phyloP scores from a whole-genome alignment of 2,329 filamentous ascomycete genomes.

The Graphium sp. region DNA sequence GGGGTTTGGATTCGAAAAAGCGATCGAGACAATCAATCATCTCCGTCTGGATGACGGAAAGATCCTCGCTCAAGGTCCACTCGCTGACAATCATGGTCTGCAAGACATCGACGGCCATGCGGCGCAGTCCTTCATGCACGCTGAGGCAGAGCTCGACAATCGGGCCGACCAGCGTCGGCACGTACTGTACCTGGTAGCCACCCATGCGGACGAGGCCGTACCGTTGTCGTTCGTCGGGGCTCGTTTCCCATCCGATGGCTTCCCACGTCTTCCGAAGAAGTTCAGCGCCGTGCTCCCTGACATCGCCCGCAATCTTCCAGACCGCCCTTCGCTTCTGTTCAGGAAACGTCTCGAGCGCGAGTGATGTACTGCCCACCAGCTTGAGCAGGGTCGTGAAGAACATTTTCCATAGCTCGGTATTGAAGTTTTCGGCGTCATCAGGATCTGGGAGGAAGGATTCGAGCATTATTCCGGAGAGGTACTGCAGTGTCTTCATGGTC shows the following conservation, averaged over 20 bases:
- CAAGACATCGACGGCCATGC: constrained; percentile 80
- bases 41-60: constrained; percentile 83
- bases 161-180: constrained; percentile 76
- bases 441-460: constrained; percentile 74
- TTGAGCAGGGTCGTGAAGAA: constrained; percentile 84
- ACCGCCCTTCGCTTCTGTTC: constrained; percentile 93
- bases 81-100: constrained; percentile 98
- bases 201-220: constrained; percentile 77
- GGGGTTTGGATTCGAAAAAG: constrained; percentile 74
- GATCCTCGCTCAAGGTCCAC: constrained; percentile 87
- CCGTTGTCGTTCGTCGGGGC: constrained; percentile 55
- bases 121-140: constrained; percentile 78
- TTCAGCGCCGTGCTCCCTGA: constrained; percentile 79
- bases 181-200: constrained; percentile 96
- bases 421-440: constrained; percentile 82
- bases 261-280: constrained; percentile 79
- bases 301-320: constrained; percentile 97
- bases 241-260: constrained; percentile 91
- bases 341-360: constrained; percentile 88
- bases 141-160: constrained; percentile 91
- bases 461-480: constrained; percentile 64
- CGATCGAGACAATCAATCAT: constrained; percentile 88
- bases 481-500: constrained; percentile 70
- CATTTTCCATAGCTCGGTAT: constrained; percentile 83
- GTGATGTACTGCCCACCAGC: constrained; percentile 72